These are phyloP conservation scores for Debaryomyces psychrophilus DNA, from an alignment of 1,139 yeast genomes.

Conservation along the genomic window DNA sequence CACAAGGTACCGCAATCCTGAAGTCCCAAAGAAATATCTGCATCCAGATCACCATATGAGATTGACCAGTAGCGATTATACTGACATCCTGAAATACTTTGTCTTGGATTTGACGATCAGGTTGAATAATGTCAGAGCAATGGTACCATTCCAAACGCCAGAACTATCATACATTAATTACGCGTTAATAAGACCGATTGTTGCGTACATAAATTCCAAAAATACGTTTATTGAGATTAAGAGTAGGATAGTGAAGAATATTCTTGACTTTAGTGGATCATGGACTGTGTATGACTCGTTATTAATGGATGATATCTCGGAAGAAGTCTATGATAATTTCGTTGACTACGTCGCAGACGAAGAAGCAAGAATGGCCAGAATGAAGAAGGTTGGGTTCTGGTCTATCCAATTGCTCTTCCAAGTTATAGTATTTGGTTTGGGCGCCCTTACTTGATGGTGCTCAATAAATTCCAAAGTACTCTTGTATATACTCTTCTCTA, in stretches of 20 bases:
- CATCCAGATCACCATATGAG: conserved; percentile 36
- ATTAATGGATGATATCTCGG: conserved; percentile 88
- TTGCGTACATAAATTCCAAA: conserved; percentile 88
- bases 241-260: conserved; percentile 79
- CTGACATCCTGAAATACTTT: conserved; percentile 56
- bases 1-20: conserved; percentile 40
- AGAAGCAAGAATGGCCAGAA: conserved; percentile 67
- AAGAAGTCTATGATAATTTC: conserved; percentile 88
- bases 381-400: conserved; percentile 92
- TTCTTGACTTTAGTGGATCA: conserved; percentile 87
- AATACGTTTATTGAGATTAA: conserved; percentile 87
- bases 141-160: conserved; percentile 81
- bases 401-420: conserved; percentile 83
- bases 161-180: conserved; percentile 87
- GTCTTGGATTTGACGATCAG: conserved; percentile 78
- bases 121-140: conserved; percentile 83
- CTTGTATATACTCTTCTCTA: conserved; percentile 5
- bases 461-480: background rate
- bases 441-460: conserved; percentile 39
- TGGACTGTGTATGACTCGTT: conserved; percentile 95
- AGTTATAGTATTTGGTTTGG: conserved; percentile 77
- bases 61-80: conserved; percentile 30
- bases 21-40: conserved; percentile 29
- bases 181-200: conserved; percentile 91
- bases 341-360: conserved; percentile 89